phyloP scores from a whole-genome alignment of 768 basidiomycete genomes.

The Suillus ampliporus region DNA sequence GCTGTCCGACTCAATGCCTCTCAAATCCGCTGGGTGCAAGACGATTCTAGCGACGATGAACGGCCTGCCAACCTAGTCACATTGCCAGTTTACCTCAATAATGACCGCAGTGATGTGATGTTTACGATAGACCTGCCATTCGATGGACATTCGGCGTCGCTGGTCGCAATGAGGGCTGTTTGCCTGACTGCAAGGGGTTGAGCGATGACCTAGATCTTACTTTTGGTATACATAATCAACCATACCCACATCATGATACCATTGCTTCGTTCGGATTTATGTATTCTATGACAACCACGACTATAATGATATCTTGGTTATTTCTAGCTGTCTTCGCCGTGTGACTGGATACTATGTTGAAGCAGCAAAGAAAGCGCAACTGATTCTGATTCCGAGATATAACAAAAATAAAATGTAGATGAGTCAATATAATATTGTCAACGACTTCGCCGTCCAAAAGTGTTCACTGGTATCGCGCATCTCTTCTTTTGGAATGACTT shows the following conservation, averaged over 20 bases:
- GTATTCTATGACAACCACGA: background rate
- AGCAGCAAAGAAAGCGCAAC: no score
- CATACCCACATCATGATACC: constrained; percentile 26
- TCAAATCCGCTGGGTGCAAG: constrained; percentile 87
- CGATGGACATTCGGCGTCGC: constrained; percentile 63
- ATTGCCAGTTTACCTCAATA: constrained; percentile 92
- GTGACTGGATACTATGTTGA: no score
- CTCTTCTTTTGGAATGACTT: no score
- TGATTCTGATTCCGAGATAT: no score
- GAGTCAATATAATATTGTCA: no score
- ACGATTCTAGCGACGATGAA: constrained; percentile 35
- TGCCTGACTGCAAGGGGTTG: constrained; percentile 86
- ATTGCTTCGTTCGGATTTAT: background rate
- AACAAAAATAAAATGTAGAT: no score
- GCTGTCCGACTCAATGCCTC: constrained; percentile 79
- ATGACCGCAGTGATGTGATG: constrained; percentile 86
- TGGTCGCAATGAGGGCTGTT: constrained; percentile 88
- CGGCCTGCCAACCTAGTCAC: constrained; percentile 53
- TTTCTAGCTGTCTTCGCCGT: no score
- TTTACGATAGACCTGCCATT: constrained; percentile 90
- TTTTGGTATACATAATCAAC: background rate
- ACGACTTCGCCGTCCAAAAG: no score
- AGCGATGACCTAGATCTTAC: constrained; percentile 9
- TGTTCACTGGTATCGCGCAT: no score
- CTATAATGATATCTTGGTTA: background rate